Evolutionary conservation across 768 basidiomycete species (phyloP), one percentile per base, ranked within the genome.

Genomic region (Hebeloma cylindrosporum): DNA sequence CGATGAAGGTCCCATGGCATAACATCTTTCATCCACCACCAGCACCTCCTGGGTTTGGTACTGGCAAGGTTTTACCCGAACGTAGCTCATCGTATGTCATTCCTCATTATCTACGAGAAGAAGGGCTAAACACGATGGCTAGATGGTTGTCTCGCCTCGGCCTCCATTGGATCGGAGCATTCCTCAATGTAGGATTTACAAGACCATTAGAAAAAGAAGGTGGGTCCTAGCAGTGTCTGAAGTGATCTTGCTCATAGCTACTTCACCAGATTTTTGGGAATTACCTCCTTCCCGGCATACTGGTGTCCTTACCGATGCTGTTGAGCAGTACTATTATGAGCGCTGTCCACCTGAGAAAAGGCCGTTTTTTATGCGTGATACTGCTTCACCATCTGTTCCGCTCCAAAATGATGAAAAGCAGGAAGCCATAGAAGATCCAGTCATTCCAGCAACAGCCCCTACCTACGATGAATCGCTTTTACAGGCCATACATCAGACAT

Each of bases 201-300:
- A 66, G 81, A 38, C 80, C 80, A 0, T 52, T 82, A 7, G 66
- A 79, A 62, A 70, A 73, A 55, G 79, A 82, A 33, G 82, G 82
- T 78, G 27, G 11, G 18, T 40, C 7, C 4, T 27, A 31, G 1
- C 7, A 11, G 6, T 9, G 18, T 32, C 4, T n/a, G n/a, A 6
- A 16, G 14, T 7, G n/a, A 13, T 16, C 6, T 18, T 22, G 9
- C 21, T 40, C n/a, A 40, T 14, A 17, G 9, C 21, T 20, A 18
- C 14, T 18, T 25, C 30, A 35, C 21, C 45, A 82, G 81, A 82
- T 55, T 59, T 82, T 29, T 82, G 79, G 77, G 59, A 69, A 35
- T 67, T 82, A 4, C 77, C 77, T 0, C 45, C 60, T 1, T 29
- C 57, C 5, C 62, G 63, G 6, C 62, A 69, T 22, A 74, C 77